phyloP scores from a whole-genome alignment of 2,329 filamentous ascomycete species.

The Alternaria infectoria region DNA sequence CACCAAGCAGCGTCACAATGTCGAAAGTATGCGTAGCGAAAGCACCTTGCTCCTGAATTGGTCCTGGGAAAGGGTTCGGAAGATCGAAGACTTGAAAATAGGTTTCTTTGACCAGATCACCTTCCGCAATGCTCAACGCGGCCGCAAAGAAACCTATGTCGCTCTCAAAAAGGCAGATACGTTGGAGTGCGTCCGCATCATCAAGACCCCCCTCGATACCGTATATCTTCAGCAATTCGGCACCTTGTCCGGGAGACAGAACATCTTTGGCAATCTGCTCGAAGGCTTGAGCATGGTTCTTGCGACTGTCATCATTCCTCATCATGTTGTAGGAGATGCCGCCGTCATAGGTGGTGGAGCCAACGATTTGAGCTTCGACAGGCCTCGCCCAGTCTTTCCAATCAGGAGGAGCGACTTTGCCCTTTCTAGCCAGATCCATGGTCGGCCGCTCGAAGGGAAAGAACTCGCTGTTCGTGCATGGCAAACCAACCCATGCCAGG shows the following conservation, averaged over 20 bases:
- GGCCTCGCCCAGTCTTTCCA: constrained; percentile 3
- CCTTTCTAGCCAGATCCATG: constrained; percentile 8
- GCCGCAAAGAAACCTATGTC: constrained; percentile 27
- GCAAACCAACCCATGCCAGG: constrained; percentile 20
- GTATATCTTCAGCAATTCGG: constrained; percentile 7
- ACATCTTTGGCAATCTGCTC: constrained; percentile 1
- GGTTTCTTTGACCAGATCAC: constrained; percentile 11
- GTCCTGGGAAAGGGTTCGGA: constrained; percentile 20
- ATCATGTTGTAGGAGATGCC: constrained; percentile 27
- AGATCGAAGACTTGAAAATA: constrained; percentile 28
- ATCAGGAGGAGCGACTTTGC: neutral
- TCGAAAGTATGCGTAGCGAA: constrained; percentile 29
- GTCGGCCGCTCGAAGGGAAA: constrained; percentile 15
- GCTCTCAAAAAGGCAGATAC: constrained; percentile 24
- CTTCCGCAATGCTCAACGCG: constrained; percentile 11
- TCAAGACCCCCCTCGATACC: neutral
- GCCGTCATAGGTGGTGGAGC: constrained; percentile 22
- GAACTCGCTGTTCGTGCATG: constrained; percentile 12
- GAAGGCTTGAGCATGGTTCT: constrained; percentile 7
- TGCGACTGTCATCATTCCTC: constrained; percentile 10
- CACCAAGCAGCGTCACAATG: constrained; percentile 21
- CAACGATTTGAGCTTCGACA: constrained; percentile 19
- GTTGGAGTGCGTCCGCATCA: constrained; percentile 17
- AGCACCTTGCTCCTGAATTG: constrained; percentile 11
- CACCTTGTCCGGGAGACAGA: neutral